Evolutionary conservation across 768 basidiomycete species (phyloP), one percentile per base, ranked within the genome.

Genomic region (Termitomyces sp.): DNA sequence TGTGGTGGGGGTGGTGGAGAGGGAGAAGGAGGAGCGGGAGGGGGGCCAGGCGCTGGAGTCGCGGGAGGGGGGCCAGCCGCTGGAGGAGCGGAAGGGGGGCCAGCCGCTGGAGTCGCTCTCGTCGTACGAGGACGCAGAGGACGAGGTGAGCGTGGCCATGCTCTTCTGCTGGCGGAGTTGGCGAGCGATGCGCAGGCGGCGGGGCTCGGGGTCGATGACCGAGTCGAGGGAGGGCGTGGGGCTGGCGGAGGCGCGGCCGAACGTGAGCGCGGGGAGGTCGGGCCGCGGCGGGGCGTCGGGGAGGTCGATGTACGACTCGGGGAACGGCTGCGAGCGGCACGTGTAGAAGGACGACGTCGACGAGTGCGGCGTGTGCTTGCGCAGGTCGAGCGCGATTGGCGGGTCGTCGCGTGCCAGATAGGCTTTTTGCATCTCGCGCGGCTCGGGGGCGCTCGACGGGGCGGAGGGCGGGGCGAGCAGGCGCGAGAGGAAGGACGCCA

Each of bases 401-500:
- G 54, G 54, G 50, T 59, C 54, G 41, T 59, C 50, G n/a, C 58
- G 49, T 1, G 21, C 40, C 15, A 59, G 45, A 28, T 59, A 59
- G 0, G 58, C 58, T 23, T 59, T 50, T 8, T 45, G 58, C 58
- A 59, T 59, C 38, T 59, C 50, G 3, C 49, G n/a, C 0, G 53
- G 46, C 38, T 17, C 26, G 17, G 46, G 41, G 3, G 19, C 11
- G 45, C 14, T 23, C 21, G 49, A 45, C 6, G 54, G 0, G 9
- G 45, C 35, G 23, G 50, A 26, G 1, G 60, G 26, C 44, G 19
- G 55, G 40, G 28, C 45, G 45, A 46, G 49, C 26, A 60, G 49
- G 3, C 60, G 53, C 5, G 60, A 50, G 3, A 61, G 40, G 43
- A 61, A 11, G 3, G 60, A 61, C 1, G 54, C 55, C 21, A 61